Evolutionary conservation across 2,329 filamentous ascomycete species (phyloP).

Genomic region (Exserohilum rostratum): DNA sequence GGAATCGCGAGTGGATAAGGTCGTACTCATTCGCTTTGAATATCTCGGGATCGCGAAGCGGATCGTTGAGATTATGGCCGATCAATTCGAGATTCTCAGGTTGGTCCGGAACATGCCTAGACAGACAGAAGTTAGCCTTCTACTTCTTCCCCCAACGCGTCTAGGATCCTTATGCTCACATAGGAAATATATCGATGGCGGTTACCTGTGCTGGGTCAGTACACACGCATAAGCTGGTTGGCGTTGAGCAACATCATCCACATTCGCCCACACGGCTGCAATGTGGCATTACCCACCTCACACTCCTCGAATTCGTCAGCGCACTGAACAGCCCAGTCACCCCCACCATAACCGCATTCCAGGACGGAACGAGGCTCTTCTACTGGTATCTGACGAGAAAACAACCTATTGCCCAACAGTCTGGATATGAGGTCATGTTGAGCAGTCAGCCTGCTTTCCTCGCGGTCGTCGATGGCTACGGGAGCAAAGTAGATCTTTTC

Average conservation of each 20-base stretch:
- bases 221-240: neutral
- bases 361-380: conserved; percentile 41
- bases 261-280: neutral
- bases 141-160: neutral
- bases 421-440: conserved; percentile 44
- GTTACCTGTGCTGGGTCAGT: conserved; percentile 41
- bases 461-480: conserved; percentile 43
- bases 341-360: conserved; percentile 50
- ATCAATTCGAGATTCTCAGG: conserved; percentile 46
- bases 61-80: conserved; percentile 48
- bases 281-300: conserved; percentile 38
- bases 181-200: conserved; percentile 47
- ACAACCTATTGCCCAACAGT: conserved; percentile 39
- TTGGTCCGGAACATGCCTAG: conserved; percentile 37
- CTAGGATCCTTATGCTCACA: conserved; percentile 13
- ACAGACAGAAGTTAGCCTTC: neutral
- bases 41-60: conserved; percentile 42
- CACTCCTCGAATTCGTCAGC: conserved; percentile 47
- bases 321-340: conserved; percentile 46
- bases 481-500: conserved; percentile 49
- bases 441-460: conserved; percentile 45
- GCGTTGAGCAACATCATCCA: neutral
- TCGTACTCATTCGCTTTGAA: conserved; percentile 77
- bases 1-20: conserved; percentile 77
- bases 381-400: conserved; percentile 36